Evolutionary conservation across 371 early-diverging fungal genomes (phyloP).

Genomic region (Lichtheimia corymbifera): DNA sequence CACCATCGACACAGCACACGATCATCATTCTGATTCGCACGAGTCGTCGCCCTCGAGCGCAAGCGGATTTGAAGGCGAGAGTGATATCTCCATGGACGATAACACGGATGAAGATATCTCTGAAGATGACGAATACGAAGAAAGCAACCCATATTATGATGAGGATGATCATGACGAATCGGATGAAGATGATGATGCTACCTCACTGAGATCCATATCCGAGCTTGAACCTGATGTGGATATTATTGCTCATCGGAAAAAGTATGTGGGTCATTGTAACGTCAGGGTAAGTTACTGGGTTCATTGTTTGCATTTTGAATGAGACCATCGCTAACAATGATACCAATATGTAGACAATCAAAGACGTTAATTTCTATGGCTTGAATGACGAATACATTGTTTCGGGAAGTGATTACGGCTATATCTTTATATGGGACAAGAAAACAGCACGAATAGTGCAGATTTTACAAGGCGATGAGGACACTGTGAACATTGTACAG

Average conservation of each 20-base stretch:
- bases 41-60: background rate
- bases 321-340: background rate
- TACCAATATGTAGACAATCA: constrained; percentile 55
- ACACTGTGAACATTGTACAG: constrained; percentile 65
- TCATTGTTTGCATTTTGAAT: background rate
- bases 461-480: constrained; percentile 64
- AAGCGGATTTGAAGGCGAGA: background rate
- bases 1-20: background rate
- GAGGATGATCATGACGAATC: constrained; percentile 10
- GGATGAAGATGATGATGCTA: constrained; percentile 3
- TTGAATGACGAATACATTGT: constrained; percentile 68
- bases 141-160: constrained; percentile 1
- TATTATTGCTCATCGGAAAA: constrained; percentile 26
- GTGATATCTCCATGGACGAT: background rate
- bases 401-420: constrained; percentile 82
- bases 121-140: constrained; percentile 5
- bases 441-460: constrained; percentile 61
- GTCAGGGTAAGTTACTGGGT: constrained; percentile 25
- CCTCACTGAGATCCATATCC: background rate
- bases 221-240: constrained; percentile 22
- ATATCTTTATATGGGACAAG: constrained; percentile 77
- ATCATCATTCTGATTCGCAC: background rate
- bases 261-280: constrained; percentile 44
- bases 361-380: constrained; percentile 82
- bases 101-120: background rate